Percentiles rank a stretch among this genome's conserved stretches.
Evolutionary conservation across 2,329 filamentous ascomycete species (phyloP).

Genomic region (Fonsecaea erecta): DNA sequence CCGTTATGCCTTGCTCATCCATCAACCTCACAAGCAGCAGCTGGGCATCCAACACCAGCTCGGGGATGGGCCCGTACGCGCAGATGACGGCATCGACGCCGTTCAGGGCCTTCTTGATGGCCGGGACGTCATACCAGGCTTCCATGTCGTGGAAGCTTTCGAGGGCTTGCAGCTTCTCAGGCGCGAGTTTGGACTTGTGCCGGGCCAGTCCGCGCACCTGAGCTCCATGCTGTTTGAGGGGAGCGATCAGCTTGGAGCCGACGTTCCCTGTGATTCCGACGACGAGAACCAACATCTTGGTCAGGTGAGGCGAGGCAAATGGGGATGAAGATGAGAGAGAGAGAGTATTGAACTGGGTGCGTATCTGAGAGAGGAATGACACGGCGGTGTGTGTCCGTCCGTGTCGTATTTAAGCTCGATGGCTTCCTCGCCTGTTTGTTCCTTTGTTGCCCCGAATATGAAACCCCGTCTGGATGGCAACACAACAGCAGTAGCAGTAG

Average conservation of each 20-base stretch:
- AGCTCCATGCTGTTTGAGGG: neutral
- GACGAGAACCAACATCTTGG: conserved; percentile 5
- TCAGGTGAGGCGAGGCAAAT: too few species aligned
- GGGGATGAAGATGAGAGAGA: too few species aligned
- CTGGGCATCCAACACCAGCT: conserved; percentile 10
- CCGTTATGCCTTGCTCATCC: conserved; percentile 14
- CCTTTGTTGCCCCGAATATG: neutral
- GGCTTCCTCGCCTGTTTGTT: neutral
- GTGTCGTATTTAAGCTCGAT: neutral
- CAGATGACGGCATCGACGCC: conserved; percentile 12
- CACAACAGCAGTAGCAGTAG: neutral
- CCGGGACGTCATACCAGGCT: conserved; percentile 8
- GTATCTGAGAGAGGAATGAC: neutral
- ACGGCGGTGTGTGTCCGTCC: neutral
- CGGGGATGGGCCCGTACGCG: conserved; percentile 8
- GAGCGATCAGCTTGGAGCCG: conserved; percentile 3
- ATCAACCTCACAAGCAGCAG: conserved; percentile 10
- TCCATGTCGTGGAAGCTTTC: conserved; percentile 17
- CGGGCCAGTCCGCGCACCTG: conserved; percentile 10
- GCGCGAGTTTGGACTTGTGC: conserved; percentile 6
- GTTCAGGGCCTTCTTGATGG: conserved; percentile 4
- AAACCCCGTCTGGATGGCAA: neutral
- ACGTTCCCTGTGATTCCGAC: conserved; percentile 10
- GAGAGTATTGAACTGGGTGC: neutral
- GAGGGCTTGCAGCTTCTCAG: neutral